These are phyloP conservation scores for Guadua angustifolia DNA, from an alignment of 176 grass and related monocot species.

Conservation along the genomic window DNA sequence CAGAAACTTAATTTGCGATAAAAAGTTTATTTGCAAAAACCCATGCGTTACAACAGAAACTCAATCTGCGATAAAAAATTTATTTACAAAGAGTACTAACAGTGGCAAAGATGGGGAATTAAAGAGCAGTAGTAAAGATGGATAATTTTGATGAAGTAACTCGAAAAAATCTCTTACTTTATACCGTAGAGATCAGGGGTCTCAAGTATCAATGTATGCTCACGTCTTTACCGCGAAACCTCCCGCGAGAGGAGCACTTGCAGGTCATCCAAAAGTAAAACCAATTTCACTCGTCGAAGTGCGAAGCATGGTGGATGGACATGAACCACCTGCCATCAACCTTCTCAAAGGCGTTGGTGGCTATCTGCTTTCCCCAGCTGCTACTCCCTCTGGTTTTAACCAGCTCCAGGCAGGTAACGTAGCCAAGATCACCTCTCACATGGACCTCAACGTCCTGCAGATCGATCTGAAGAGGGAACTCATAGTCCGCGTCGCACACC, in stretches of 20 bases:
- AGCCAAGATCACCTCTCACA: constrained; percentile 67
- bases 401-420: constrained; percentile 78
- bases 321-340: constrained; percentile 77
- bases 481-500: constrained; percentile 65
- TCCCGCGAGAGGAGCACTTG: background rate
- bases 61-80: too few relatives aligned
- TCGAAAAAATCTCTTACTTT: too few relatives aligned
- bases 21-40: too few relatives aligned
- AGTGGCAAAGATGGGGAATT: too few relatives aligned
- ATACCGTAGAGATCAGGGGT: too few relatives aligned
- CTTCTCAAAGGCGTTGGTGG: constrained; percentile 83
- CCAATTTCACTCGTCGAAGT: constrained; percentile 59
- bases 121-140: too few relatives aligned
- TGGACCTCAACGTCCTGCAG: constrained; percentile 78
- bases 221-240: constrained; percentile 15
- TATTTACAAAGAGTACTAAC: too few relatives aligned
- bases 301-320: constrained; percentile 84
- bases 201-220: constrained; percentile 5
- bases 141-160: too few relatives aligned
- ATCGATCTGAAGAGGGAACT: constrained; percentile 85
- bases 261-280: background rate
- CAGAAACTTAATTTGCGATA: too few relatives aligned
- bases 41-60: too few relatives aligned
- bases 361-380: constrained; percentile 82
- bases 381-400: constrained; percentile 74